phyloP scores from a whole-genome alignment of 2,329 filamentous ascomycete species.

The Arthrobotrys megalospora region DNA sequence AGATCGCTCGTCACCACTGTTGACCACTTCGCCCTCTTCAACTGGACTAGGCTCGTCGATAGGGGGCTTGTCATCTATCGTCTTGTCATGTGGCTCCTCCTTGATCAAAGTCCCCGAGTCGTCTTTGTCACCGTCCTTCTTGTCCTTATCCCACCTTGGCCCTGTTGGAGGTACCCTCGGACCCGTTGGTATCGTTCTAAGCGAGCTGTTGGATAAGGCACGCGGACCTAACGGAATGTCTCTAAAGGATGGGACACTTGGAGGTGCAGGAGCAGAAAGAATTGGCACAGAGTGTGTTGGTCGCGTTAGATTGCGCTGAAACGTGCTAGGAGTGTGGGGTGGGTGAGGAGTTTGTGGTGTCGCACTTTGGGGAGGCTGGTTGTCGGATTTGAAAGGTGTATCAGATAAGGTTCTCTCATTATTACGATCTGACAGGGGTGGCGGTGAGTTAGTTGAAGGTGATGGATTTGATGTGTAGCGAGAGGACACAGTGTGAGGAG shows the following conservation, averaged over 20 bases:
- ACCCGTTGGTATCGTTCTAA: constrained; percentile 56
- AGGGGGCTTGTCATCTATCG: constrained; percentile 44
- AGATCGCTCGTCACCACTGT: constrained; percentile 50
- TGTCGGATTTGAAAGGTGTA: constrained; percentile 41
- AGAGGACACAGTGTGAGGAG: constrained; percentile 54
- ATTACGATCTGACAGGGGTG: constrained; percentile 54
- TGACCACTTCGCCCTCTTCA: constrained; percentile 55
- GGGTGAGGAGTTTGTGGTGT: constrained; percentile 56
- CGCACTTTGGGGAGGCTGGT: constrained; percentile 35
- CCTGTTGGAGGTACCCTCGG: constrained; percentile 47
- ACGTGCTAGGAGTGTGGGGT: constrained; percentile 56
- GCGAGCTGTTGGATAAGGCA: constrained; percentile 49
- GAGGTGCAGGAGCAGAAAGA: constrained; percentile 48
- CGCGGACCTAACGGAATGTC: constrained; percentile 53
- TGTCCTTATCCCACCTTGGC: constrained; percentile 57
- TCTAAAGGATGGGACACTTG: constrained; percentile 56
- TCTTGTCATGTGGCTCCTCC: constrained; percentile 49
- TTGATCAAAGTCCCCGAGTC: constrained; percentile 45
- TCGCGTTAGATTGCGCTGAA: constrained; percentile 54
- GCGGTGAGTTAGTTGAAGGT: constrained; percentile 53
- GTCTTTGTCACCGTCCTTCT: constrained; percentile 56
- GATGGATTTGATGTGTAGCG: constrained; percentile 56
- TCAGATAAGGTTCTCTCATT: constrained; percentile 48
- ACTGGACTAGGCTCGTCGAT: constrained; percentile 56
- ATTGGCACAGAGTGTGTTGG: constrained; percentile 54